These are phyloP conservation scores for Cladosporium sp. DNA, from an alignment of 2,329 filamentous ascomycete species.

Conservation along the genomic window DNA sequence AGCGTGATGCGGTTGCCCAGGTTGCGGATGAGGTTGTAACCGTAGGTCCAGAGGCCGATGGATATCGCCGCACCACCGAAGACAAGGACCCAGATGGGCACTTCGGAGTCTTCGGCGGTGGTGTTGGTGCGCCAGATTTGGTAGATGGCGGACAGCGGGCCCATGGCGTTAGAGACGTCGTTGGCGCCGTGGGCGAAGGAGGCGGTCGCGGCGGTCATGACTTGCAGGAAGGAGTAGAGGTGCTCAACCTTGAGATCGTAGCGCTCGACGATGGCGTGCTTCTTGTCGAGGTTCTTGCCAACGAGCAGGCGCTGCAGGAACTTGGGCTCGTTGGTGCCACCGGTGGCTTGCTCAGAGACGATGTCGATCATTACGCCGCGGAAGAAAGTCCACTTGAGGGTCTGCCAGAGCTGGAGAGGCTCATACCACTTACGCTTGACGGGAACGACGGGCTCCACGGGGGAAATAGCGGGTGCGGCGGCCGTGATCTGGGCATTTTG, in stretches of 20 bases:
- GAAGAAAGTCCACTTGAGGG: slow-evolving; percentile 48
- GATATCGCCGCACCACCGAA: slow-evolving; percentile 54
- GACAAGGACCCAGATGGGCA: slow-evolving; percentile 61
- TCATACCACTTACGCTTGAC: slow-evolving; percentile 43
- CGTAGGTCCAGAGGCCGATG: slow-evolving; percentile 58
- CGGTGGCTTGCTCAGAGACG: slow-evolving; percentile 39
- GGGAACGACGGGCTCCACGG: slow-evolving; percentile 18
- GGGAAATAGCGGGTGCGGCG: slow-evolving; percentile 11
- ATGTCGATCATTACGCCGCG: slow-evolving; percentile 55
- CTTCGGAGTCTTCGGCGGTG: slow-evolving; percentile 47
- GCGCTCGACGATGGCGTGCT: slow-evolving; percentile 56
- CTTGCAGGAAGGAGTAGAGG: slow-evolving; percentile 64
- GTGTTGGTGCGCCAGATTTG: slow-evolving; percentile 55
- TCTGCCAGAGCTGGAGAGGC: slow-evolving; percentile 47
- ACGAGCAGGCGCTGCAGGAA: slow-evolving; percentile 41
- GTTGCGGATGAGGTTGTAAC: slow-evolving; percentile 54
- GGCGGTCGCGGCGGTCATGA: slow-evolving; percentile 67
- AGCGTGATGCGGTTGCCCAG: slow-evolving; percentile 60
- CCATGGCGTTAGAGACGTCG: slow-evolving; percentile 62
- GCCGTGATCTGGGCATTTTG: slow-evolving; percentile 15
- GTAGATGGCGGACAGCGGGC: slow-evolving; percentile 61
- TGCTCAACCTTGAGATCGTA: slow-evolving; percentile 55
- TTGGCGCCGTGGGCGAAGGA: slow-evolving; percentile 70
- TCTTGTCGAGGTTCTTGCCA: slow-evolving; percentile 24
- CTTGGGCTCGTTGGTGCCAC: slow-evolving; percentile 37